These are phyloP conservation scores for Linum lewisii DNA, from an alignment of 345 rosid genomes.

Conservation along the genomic window DNA sequence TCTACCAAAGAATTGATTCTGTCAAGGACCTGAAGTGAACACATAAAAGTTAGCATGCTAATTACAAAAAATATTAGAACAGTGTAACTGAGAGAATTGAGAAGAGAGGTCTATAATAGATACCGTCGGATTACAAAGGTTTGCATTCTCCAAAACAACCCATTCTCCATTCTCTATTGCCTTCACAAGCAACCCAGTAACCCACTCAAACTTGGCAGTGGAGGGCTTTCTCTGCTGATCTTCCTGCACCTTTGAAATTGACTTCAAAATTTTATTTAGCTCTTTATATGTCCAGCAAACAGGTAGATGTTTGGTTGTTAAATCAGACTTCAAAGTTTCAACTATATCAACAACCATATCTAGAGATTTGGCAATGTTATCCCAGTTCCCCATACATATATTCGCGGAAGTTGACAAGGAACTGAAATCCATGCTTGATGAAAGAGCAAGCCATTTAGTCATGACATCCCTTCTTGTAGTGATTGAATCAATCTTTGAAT, in stretches of 20 bases:
- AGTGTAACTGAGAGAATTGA: conserved; percentile 10
- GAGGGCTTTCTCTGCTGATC: conserved; percentile 27
- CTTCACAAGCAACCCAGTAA: conserved; percentile 63
- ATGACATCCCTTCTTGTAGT: conserved; percentile 35
- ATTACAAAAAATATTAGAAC: conserved; percentile 2
- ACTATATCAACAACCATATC: conserved; percentile 40
- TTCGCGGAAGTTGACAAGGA: conserved; percentile 30
- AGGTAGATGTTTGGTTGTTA: conserved; percentile 26
- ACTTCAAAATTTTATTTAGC: conserved; percentile 36
- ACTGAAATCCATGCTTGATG: conserved; percentile 32
- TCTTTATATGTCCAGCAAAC: conserved; percentile 45
- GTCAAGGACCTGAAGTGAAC: conserved; percentile 67
- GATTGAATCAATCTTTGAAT: conserved; percentile 31
- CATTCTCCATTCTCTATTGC: conserved; percentile 97
- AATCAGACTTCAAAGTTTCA: conserved; percentile 34
- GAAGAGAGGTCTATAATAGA: conserved; percentile 2
- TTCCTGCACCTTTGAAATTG: conserved; percentile 48
- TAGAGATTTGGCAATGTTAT: conserved; percentile 32
- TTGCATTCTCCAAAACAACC: conserved; percentile 86
- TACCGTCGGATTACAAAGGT: conserved; percentile 97
- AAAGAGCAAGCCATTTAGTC: conserved; percentile 57
- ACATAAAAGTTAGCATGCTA: conserved; percentile 8
- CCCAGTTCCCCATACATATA: conserved; percentile 17
- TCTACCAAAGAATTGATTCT: conserved; percentile 96
- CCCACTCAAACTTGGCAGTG: conserved; percentile 93